Conservation (phyloP, 2,329 filamentous ascomycete genomes). For the Sodiomyces alkalinus region DNA sequence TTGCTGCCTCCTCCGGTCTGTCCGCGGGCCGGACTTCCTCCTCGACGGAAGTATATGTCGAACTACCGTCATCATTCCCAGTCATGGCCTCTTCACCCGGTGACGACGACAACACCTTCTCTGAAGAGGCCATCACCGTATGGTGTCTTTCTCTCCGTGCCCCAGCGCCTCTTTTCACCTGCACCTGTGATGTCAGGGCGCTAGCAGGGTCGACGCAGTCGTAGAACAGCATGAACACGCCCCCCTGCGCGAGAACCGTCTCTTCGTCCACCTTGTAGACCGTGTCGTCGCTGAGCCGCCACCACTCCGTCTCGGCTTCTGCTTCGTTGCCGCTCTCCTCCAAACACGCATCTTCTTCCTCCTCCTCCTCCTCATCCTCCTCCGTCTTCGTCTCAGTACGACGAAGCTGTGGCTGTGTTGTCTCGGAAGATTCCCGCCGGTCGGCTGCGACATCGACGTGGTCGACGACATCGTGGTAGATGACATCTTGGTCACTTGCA, state of each 20-base stretch:
- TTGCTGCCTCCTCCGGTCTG: too few relatives aligned
- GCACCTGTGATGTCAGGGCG: conserved; percentile 21
- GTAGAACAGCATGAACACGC: conserved; percentile 97
- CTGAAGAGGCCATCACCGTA: too few relatives aligned
- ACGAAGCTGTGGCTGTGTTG: too few relatives aligned
- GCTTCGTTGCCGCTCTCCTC: too few relatives aligned
- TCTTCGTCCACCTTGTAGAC: conserved; percentile 62
- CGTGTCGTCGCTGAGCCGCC: conserved; percentile 78
- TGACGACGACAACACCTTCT: too few relatives aligned
- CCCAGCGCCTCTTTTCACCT: too few relatives aligned
- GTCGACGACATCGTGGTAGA: too few relatives aligned
- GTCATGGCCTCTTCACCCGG: too few relatives aligned
- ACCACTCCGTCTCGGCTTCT: conserved; percentile 52
- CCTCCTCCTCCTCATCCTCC: conserved; percentile 3
- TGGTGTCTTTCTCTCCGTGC: too few relatives aligned
- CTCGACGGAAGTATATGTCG: too few relatives aligned
- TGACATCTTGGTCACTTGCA: conserved; percentile 6
- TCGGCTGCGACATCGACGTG: neutral
- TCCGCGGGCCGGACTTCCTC: too few relatives aligned
- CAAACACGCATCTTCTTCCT: conserved; percentile 13
- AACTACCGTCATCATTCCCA: too few relatives aligned
- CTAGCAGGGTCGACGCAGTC: conserved; percentile 49
- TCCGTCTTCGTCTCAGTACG: neutral
- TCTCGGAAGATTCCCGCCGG: neutral
- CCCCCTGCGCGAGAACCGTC: conserved; percentile 57